Evolutionary conservation across 768 basidiomycete species (phyloP).

Genomic region (Agaricus blazei): DNA sequence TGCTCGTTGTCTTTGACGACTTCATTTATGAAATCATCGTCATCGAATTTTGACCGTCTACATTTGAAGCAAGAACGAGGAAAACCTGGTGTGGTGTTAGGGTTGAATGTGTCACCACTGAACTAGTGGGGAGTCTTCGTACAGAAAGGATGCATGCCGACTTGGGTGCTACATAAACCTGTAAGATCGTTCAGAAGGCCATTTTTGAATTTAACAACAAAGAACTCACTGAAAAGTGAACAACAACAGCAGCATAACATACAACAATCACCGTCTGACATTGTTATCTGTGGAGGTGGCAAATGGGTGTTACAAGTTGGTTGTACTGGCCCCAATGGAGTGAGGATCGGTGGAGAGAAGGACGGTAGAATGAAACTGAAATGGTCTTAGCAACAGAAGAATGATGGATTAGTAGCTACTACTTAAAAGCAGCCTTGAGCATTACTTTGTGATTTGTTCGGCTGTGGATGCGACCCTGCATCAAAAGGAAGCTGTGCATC

Average conservation of each 20-base stretch:
- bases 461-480: constrained; percentile 5
- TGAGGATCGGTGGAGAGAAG: not conserved
- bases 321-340: not conserved
- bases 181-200: not conserved
- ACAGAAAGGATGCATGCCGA: constrained; percentile 5
- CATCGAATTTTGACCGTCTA: not conserved
- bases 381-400: not conserved
- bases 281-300: not conserved
- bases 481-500: constrained; percentile 1
- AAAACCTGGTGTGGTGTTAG: not conserved
- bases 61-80: not conserved
- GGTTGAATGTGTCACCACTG: not conserved
- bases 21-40: constrained; percentile 7
- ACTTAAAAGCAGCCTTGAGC: too few relatives aligned
- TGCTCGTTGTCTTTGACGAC: constrained; percentile 4
- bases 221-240: not conserved
- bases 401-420: too few relatives aligned
- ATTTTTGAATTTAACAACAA: not conserved
- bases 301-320: too few relatives aligned
- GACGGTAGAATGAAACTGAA: not conserved
- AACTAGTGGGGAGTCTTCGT: not conserved
- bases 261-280: constrained; percentile 9
- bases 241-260: constrained; percentile 5
- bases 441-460: not conserved
- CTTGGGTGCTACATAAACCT: constrained; percentile 3